Percentiles rank a stretch among this genome's conserved stretches.
Evolutionary conservation across 495 filamentous ascomycete genomes (phyloP).

Genomic region (Lepidopterella palustris): DNA sequence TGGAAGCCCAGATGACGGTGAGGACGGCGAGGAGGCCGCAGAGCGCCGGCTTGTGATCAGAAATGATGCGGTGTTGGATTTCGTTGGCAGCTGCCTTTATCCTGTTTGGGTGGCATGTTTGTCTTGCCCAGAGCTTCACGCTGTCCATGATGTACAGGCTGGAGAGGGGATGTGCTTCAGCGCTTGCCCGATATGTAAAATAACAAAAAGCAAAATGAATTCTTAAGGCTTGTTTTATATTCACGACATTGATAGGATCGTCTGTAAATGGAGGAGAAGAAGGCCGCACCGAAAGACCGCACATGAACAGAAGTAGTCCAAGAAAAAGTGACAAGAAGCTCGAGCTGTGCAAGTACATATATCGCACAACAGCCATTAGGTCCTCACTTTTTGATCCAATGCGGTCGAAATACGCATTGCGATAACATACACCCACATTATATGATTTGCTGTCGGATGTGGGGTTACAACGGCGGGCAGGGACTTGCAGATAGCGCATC

Average conservation of each 20-base stretch:
- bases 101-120: slow-evolving; percentile 13
- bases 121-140: slow-evolving; percentile 22
- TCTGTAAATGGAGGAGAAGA: too few relatives aligned
- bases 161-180: too few relatives aligned
- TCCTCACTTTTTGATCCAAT: too few relatives aligned
- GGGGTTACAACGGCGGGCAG: slow-evolving; percentile 9
- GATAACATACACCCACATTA: slow-evolving; percentile 10
- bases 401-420: neutral
- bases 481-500: too few relatives aligned
- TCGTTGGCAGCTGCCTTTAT: neutral
- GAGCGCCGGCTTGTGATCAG: slow-evolving; percentile 11
- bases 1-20: slow-evolving; percentile 8
- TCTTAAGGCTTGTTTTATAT: too few relatives aligned
- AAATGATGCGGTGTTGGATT: neutral
- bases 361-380: too few relatives aligned
- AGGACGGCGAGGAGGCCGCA: slow-evolving; percentile 17
- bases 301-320: neutral
- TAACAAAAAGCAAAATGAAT: too few relatives aligned
- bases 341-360: too few relatives aligned
- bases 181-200: too few relatives aligned
- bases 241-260: too few relatives aligned
- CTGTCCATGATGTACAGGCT: slow-evolving; percentile 15
- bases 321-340: neutral
- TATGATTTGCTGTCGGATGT: slow-evolving; percentile 3
- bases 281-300: too few relatives aligned